A percentile compares a stretch with the other conserved stretches of the same genome.
phyloP scores from a whole-genome alignment of 306 rosid species.

The Albizia julibrissin region DNA sequence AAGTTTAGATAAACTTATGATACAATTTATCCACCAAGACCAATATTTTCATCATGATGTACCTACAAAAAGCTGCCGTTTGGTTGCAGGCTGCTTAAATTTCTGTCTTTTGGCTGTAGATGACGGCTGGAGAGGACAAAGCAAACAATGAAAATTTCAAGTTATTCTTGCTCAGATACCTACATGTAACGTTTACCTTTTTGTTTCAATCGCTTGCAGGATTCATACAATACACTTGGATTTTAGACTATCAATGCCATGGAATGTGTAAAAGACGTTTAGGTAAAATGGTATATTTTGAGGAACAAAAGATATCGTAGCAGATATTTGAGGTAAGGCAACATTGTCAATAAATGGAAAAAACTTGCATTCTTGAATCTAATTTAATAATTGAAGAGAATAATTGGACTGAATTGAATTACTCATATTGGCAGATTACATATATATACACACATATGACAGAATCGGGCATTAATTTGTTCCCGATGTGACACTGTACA shows the following conservation, averaged over 20 bases:
- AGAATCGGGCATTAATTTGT: no score
- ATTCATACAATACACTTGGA: background rate
- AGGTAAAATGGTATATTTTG: slow-evolving; percentile 11
- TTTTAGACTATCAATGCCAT: slow-evolving; percentile 3
- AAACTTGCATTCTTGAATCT: slow-evolving; percentile 21
- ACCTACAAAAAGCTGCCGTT: slow-evolving; percentile 55
- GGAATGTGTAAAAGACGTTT: background rate
- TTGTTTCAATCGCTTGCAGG: background rate
- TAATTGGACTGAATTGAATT: no score
- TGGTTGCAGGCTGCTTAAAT: slow-evolving; percentile 45
- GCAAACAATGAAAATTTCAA: slow-evolving; percentile 27
- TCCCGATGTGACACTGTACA: no score
- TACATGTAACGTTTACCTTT: slow-evolving; percentile 3
- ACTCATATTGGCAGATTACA: no score
- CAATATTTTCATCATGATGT: slow-evolving; percentile 28
- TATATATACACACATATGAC: no score
- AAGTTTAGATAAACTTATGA: slow-evolving; percentile 20
- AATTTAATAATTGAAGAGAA: no score
- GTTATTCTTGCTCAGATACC: slow-evolving; percentile 25
- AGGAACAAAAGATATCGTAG: background rate
- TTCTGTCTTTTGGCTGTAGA: slow-evolving; percentile 62
- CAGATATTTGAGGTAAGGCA: background rate
- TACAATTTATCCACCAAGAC: slow-evolving; percentile 18
- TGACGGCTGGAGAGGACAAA: slow-evolving; percentile 55
- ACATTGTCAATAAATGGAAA: background rate